A percentile compares a stretch with the other conserved stretches of the same genome.
These are phyloP conservation scores for Triangularia verruculosa DNA, from an alignment of 2,329 filamentous ascomycete genomes.

Conservation along the genomic window DNA sequence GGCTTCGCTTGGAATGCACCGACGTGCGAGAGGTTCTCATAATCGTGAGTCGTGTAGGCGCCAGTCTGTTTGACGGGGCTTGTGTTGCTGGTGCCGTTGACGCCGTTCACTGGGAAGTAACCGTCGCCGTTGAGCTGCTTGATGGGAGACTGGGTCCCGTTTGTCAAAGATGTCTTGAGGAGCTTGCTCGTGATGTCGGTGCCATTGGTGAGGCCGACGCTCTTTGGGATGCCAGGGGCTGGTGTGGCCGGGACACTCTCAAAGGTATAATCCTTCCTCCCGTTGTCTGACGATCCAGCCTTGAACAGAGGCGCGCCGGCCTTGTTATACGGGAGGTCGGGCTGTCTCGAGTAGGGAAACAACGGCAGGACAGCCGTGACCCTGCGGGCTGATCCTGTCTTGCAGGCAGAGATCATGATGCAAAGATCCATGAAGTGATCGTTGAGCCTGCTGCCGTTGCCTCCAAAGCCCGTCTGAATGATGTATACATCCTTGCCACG, in stretches of 20 bases:
- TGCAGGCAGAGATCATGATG: conserved; percentile 97
- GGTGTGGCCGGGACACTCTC: conserved; percentile 90
- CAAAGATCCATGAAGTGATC: conserved; percentile 95
- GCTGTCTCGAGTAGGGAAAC: conserved; percentile 95
- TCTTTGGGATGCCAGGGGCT: conserved; percentile 64
- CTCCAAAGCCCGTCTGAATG: conserved; percentile 71
- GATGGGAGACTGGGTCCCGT: conserved; percentile 36
- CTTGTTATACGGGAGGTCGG: conserved; percentile 96
- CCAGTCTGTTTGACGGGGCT: not conserved
- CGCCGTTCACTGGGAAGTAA: conserved; percentile 13
- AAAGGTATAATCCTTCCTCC: conserved; percentile 67
- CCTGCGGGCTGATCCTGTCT: conserved; percentile 76
- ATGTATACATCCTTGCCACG: conserved; percentile 99
- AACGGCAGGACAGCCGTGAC: conserved; percentile 93
- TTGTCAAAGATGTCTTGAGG: conserved; percentile 60
- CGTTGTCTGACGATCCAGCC: conserved; percentile 44
- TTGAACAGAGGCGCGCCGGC: conserved; percentile 75
- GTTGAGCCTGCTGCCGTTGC: conserved; percentile 77
- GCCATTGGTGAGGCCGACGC: conserved; percentile 62
- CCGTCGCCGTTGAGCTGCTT: conserved; percentile 20
- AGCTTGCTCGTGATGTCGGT: conserved; percentile 73
- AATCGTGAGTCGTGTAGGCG: conserved; percentile 61
- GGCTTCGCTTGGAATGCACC: conserved; percentile 72
- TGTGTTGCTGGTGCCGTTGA: conserved; percentile 1
- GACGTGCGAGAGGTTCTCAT: conserved; percentile 56